Percentiles rank a stretch among this genome's conserved stretches.
Evolutionary conservation across 2,329 filamentous ascomycete species (phyloP).

Genomic region (Colletotrichum kahawae): DNA sequence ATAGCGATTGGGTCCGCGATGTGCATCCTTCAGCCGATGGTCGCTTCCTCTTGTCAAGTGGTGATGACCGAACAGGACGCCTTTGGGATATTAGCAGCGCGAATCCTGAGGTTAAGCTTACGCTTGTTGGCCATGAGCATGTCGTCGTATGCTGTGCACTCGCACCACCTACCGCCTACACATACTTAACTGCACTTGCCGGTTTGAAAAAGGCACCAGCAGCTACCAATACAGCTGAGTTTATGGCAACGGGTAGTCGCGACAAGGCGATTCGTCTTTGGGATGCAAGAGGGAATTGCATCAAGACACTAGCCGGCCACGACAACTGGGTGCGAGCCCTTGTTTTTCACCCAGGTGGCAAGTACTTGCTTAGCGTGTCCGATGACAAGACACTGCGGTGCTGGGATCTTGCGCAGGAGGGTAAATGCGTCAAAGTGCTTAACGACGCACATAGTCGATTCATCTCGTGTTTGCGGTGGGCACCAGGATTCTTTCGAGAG

Average conservation of each 20-base stretch:
- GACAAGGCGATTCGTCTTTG: slow-evolving; percentile 92
- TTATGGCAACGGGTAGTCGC: slow-evolving; percentile 84
- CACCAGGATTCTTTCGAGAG: slow-evolving; percentile 74
- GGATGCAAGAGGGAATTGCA: slow-evolving; percentile 82
- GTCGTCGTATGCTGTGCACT: slow-evolving; percentile 85
- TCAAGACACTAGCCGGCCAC: slow-evolving; percentile 85
- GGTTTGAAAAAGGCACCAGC: slow-evolving; percentile 84
- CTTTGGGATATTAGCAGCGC: slow-evolving; percentile 83
- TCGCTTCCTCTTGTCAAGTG: slow-evolving; percentile 80
- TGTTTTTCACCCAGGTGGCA: slow-evolving; percentile 89
- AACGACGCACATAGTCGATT: slow-evolving; percentile 82
- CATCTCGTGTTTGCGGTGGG: slow-evolving; percentile 86
- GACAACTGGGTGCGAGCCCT: slow-evolving; percentile 92
- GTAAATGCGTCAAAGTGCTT: slow-evolving; percentile 84
- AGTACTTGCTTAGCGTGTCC: slow-evolving; percentile 84
- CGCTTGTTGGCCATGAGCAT: slow-evolving; percentile 86
- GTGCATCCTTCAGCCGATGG: slow-evolving; percentile 84
- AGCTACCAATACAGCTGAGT: slow-evolving; percentile 78
- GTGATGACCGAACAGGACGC: slow-evolving; percentile 80
- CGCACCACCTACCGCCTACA: slow-evolving; percentile 79
- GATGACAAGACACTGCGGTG: slow-evolving; percentile 93
- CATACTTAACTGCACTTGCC: slow-evolving; percentile 77
- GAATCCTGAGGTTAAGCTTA: slow-evolving; percentile 74
- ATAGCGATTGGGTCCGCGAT: slow-evolving; percentile 87
- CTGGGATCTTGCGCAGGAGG: slow-evolving; percentile 91